A percentile compares a stretch with the other conserved stretches of the same genome.
These are phyloP conservation scores for Metschnikowia bowlesiae DNA, from an alignment of 805 yeast genomes.

Conservation along the genomic window DNA sequence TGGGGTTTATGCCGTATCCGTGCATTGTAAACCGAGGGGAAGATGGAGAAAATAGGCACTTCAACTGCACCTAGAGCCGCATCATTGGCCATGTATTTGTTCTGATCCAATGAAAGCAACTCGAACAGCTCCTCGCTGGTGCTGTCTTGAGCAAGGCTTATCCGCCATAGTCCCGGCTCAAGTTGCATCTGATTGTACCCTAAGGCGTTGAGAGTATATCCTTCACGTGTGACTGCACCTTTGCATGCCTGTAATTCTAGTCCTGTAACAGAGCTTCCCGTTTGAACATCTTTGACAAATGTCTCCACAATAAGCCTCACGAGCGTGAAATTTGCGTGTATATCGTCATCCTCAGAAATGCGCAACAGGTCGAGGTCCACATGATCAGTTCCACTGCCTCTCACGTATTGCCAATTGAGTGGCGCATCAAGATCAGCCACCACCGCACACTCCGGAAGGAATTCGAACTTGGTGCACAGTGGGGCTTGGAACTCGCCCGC, in stretches of 20 bases:
- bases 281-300: constrained; percentile 46
- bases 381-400: constrained; percentile 36
- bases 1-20: constrained; percentile 35
- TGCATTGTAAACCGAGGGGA: constrained; percentile 46
- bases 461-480: constrained; percentile 26
- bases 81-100: constrained; percentile 36
- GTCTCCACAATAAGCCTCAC: constrained; percentile 66
- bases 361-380: constrained; percentile 62
- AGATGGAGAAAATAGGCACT: constrained; percentile 39
- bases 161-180: constrained; percentile 64
- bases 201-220: constrained; percentile 70
- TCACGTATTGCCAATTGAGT: constrained; percentile 60
- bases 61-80: constrained; percentile 17
- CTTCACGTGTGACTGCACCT: constrained; percentile 37
- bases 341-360: constrained; percentile 27
- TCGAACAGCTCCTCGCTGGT: constrained; percentile 13
- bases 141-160: constrained; percentile 43
- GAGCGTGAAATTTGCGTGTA: constrained; percentile 41
- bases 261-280: constrained; percentile 45
- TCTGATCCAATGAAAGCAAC: constrained; percentile 37
- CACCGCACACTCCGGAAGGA: constrained; percentile 12
- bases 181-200: constrained; percentile 82
- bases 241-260: constrained; percentile 40
- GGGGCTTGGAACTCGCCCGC: constrained; percentile 16
- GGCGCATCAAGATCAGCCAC: constrained; percentile 53